Conservation (phyloP, 2,329 filamentous ascomycete species). For the Knufia fluminis region DNA sequence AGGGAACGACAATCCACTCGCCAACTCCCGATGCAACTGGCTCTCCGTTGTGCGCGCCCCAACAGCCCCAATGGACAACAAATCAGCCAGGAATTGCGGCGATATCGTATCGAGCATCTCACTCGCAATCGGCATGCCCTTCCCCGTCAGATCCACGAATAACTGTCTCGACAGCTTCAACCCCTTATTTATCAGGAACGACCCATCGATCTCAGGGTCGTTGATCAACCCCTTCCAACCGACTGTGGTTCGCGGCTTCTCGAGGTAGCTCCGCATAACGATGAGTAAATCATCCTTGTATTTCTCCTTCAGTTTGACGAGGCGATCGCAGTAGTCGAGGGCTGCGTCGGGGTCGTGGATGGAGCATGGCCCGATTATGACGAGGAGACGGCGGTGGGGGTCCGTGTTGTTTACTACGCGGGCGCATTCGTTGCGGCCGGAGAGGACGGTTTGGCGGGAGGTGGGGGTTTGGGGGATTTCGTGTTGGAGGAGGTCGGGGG, state of each 20-base stretch:
- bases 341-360: constrained; percentile 88
- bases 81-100: constrained; percentile 91
- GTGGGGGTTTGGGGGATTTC: constrained; percentile 58
- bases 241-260: constrained; percentile 96
- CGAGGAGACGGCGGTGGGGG: constrained; percentile 69
- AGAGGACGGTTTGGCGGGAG: constrained; percentile 35
- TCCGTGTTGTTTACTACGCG: constrained; percentile 62
- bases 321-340: constrained; percentile 73
- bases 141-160: constrained; percentile 78
- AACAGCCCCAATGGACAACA: constrained; percentile 91
- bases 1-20: constrained; percentile 89
- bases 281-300: constrained; percentile 77
- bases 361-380: constrained; percentile 91
- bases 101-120: constrained; percentile 99
- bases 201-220: constrained; percentile 94
- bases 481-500: constrained; percentile 73
- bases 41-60: constrained; percentile 94
- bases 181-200: constrained; percentile 98
- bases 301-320: constrained; percentile 69
- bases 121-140: constrained; percentile 87
- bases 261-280: constrained; percentile 97
- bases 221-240: constrained; percentile 99
- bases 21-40: constrained; percentile 91
- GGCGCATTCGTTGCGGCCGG: constrained; percentile 47
- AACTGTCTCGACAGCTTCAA: constrained; percentile 84